Conservation (phyloP, 768 basidiomycete species). For the Wakefieldia striispora region DNA sequence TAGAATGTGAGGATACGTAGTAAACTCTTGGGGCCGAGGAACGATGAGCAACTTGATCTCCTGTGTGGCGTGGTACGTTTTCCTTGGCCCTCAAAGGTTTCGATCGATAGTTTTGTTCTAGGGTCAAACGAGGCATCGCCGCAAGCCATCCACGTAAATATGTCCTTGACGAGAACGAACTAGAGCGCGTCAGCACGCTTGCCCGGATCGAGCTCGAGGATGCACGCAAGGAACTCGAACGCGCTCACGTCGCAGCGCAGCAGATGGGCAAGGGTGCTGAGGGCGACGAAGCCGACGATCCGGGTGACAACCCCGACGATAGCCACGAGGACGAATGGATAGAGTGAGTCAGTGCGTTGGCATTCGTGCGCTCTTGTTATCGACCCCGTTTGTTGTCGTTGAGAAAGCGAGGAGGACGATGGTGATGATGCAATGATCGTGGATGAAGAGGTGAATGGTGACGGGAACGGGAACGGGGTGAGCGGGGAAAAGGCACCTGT, state of each 20-base stretch:
- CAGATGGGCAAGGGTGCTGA: constrained; percentile 68
- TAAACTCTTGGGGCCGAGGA: constrained; percentile 1
- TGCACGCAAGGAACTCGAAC: constrained; percentile 80
- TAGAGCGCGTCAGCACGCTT: constrained; percentile 84
- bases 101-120: constrained; percentile 21
- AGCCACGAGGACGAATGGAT: constrained; percentile 69
- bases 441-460: too few relatives aligned
- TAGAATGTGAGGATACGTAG: too few relatives aligned
- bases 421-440: constrained; percentile 60
- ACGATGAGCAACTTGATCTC: constrained; percentile 76
- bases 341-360: constrained; percentile 61
- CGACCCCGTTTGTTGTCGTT: constrained; percentile 9
- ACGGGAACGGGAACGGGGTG: constrained; percentile 3
- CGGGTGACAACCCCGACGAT: constrained; percentile 37
- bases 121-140: constrained; percentile 81
- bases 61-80: constrained; percentile 54
- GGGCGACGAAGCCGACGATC: constrained; percentile 63
- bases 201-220: constrained; percentile 88
- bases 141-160: constrained; percentile 80
- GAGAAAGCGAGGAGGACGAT: constrained; percentile 42
- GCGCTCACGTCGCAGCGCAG: constrained; percentile 72
- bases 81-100: neutral
- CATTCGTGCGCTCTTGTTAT: constrained; percentile 7
- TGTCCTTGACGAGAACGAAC: constrained; percentile 84
- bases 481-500: constrained; percentile 12